These are phyloP conservation scores for Symbiodinium natans DNA, from an alignment of 73 alveolate species.

Conservation along the genomic window DNA sequence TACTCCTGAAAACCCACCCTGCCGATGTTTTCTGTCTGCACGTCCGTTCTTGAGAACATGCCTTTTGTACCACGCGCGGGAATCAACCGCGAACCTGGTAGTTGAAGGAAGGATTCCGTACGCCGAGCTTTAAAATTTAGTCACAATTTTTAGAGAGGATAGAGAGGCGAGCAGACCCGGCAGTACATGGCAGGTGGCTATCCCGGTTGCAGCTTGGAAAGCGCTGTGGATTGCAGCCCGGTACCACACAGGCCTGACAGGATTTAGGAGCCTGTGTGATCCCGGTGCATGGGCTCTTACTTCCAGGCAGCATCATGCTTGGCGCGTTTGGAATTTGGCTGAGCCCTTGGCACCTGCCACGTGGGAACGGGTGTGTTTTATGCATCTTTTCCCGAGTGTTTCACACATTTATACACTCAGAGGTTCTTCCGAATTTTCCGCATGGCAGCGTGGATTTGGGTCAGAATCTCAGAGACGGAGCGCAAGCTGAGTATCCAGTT, in stretches of 20 bases:
- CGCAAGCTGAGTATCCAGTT: too few relatives aligned
- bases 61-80: too few relatives aligned
- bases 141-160: too few relatives aligned
- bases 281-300: not conserved
- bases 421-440: constrained; percentile 69
- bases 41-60: too few relatives aligned
- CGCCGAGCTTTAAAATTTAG: too few relatives aligned
- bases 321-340: not conserved
- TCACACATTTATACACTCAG: too few relatives aligned
- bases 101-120: too few relatives aligned
- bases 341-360: not conserved
- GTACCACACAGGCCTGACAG: constrained; percentile 61
- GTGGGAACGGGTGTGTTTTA: not conserved
- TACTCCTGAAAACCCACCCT: too few relatives aligned
- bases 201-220: constrained; percentile 63
- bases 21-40: too few relatives aligned
- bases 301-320: constrained; percentile 46
- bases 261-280: not conserved
- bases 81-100: too few relatives aligned
- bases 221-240: constrained; percentile 60
- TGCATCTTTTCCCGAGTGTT: not conserved
- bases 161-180: too few relatives aligned
- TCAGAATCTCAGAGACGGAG: not conserved
- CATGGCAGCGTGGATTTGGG: constrained; percentile 81
- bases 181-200: constrained; percentile 13